A percentile compares a stretch with the other conserved stretches of the same genome.
These are phyloP conservation scores for Monosporascus cannonballus DNA, from an alignment of 2,329 filamentous ascomycete genomes.

Conservation along the genomic window DNA sequence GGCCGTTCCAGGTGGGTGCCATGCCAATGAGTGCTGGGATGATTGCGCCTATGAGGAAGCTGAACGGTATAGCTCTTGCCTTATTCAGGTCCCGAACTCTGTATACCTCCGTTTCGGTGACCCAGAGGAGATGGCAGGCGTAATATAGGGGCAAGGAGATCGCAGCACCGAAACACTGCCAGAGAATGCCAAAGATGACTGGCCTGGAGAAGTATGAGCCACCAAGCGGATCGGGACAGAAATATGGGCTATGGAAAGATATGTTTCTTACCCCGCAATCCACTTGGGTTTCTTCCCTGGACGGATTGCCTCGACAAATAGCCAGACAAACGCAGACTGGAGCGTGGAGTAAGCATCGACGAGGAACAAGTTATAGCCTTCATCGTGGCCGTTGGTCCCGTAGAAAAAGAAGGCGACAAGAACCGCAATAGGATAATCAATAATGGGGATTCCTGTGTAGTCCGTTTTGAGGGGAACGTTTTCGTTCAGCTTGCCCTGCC, in stretches of 20 bases:
- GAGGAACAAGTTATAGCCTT: slow-evolving; percentile 17
- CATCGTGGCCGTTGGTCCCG: slow-evolving; percentile 16
- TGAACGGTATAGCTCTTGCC: slow-evolving; percentile 14
- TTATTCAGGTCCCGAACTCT: slow-evolving; percentile 10
- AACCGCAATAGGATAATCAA: slow-evolving; percentile 18
- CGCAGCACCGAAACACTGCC: slow-evolving; percentile 19
- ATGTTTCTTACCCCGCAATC: slow-evolving; percentile 11
- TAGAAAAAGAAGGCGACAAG: slow-evolving; percentile 22
- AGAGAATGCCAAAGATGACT: slow-evolving; percentile 15
- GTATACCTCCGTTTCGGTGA: slow-evolving; percentile 4
- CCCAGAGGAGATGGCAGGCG: slow-evolving; percentile 17
- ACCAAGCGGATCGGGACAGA: neutral
- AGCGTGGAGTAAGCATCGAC: slow-evolving; percentile 20
- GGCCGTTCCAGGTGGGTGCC: slow-evolving; percentile 19
- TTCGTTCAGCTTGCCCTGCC: slow-evolving; percentile 13
- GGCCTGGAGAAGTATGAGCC: slow-evolving; percentile 9
- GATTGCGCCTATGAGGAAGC: slow-evolving; percentile 19
- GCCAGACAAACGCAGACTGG: slow-evolving; percentile 20
- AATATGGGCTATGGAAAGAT: neutral
- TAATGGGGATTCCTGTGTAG: slow-evolving; percentile 17
- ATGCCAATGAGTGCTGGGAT: slow-evolving; percentile 13
- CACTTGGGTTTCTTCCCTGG: slow-evolving; percentile 14
- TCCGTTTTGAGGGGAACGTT: slow-evolving; percentile 13
- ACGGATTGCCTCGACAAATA: slow-evolving; percentile 18
- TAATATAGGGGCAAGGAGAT: slow-evolving; percentile 21